A percentile compares a stretch with the other conserved stretches of the same genome.
Evolutionary conservation across 352 stramenopile genomes (phyloP).

Genomic region (Pythium biforme): DNA sequence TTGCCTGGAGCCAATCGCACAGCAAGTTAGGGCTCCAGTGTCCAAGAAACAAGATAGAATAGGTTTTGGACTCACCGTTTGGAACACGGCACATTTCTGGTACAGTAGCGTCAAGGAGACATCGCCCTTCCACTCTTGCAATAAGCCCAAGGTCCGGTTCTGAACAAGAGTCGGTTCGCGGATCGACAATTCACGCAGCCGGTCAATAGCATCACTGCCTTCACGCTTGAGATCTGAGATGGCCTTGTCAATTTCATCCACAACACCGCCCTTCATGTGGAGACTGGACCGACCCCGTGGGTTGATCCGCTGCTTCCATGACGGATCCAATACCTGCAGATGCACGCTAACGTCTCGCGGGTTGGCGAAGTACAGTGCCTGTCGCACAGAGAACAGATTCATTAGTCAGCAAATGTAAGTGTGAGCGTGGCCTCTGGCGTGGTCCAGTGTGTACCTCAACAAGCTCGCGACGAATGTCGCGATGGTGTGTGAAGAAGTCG

Average conservation of each 20-base stretch:
- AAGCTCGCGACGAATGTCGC: conserved; percentile 33
- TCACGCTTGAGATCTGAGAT: conserved; percentile 46
- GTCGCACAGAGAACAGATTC: neutral
- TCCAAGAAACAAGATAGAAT: neutral
- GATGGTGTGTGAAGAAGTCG: conserved; percentile 12
- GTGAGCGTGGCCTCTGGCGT: neutral
- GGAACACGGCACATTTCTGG: conserved; percentile 54
- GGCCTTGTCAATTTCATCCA: conserved; percentile 44
- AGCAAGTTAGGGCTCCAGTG: too few relatives aligned
- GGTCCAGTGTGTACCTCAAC: conserved; percentile 39
- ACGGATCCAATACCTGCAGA: conserved; percentile 49
- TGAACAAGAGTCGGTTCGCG: conserved; percentile 57
- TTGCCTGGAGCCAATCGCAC: conserved; percentile 32
- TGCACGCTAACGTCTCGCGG: conserved; percentile 43
- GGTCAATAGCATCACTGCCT: conserved; percentile 48
- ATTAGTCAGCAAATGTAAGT: neutral
- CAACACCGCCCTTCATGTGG: conserved; percentile 28
- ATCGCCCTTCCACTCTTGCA: conserved; percentile 48
- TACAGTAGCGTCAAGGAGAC: conserved; percentile 73
- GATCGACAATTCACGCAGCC: conserved; percentile 55
- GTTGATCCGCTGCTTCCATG: conserved; percentile 45
- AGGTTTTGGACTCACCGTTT: conserved; percentile 42
- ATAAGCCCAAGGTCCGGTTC: conserved; percentile 36
- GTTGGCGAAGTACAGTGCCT: conserved; percentile 68
- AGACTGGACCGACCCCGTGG: conserved; percentile 4